A percentile compares a stretch with the other conserved stretches of the same genome.
Conservation (phyloP, 352 stramenopile species). For the Globisporangium megalacanthum region DNA sequence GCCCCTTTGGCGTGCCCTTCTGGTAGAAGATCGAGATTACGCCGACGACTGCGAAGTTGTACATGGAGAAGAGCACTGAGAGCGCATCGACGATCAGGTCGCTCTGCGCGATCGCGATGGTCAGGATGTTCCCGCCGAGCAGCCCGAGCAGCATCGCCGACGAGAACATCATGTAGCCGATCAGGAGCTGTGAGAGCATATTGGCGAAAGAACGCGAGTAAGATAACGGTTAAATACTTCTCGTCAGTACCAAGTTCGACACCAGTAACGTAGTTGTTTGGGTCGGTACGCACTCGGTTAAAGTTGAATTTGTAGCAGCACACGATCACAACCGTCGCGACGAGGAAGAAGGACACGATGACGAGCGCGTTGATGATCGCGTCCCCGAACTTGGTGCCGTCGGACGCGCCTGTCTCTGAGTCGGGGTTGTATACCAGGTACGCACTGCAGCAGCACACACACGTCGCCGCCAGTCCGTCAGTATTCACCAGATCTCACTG, state of each 20-base stretch:
- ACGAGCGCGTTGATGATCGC: conserved; percentile 84
- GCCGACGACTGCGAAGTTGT: conserved; percentile 90
- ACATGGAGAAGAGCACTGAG: conserved; percentile 78
- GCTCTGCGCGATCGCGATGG: conserved; percentile 62
- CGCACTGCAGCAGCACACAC: conserved; percentile 26
- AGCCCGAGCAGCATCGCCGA: conserved; percentile 82
- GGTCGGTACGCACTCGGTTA: conserved; percentile 36
- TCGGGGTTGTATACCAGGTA: conserved; percentile 78
- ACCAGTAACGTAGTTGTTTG: neutral
- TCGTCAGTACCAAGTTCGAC: too few relatives aligned
- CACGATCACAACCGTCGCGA: conserved; percentile 89
- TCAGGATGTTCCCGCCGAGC: conserved; percentile 80
- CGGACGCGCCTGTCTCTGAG: conserved; percentile 39
- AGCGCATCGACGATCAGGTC: conserved; percentile 54
- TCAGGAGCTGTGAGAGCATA: conserved; percentile 37
- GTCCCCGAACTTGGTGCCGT: conserved; percentile 64
- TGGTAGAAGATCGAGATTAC: conserved; percentile 90
- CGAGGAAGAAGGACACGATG: conserved; percentile 87
- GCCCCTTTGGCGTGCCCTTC: conserved; percentile 66
- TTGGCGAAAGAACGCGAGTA: neutral
- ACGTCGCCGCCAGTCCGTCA: neutral
- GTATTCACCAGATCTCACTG: neutral
- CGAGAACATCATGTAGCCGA: conserved; percentile 90
- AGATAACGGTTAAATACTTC: too few relatives aligned
- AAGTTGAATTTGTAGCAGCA: conserved; percentile 91